Percentiles rank a stretch among this genome's conserved stretches.
phyloP scores from a whole-genome alignment of 1,139 yeast species.

The Yamadazyma spencermartinsiae region DNA sequence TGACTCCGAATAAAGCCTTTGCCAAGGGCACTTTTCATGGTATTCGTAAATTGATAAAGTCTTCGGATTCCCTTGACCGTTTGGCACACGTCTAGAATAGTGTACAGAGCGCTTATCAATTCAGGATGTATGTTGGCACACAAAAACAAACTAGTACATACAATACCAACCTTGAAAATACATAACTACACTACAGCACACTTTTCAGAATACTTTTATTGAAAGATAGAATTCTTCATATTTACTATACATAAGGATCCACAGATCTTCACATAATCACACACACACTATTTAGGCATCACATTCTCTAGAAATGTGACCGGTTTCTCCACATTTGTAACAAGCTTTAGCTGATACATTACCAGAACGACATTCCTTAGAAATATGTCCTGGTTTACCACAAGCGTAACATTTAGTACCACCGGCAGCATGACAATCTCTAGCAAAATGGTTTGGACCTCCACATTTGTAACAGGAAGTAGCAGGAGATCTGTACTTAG shows the following conservation, averaged over 20 bases:
- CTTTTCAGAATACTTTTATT: no score
- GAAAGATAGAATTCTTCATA: no score
- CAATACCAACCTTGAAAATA: no score
- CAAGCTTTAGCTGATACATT: slow-evolving; percentile 46
- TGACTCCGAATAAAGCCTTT: no score
- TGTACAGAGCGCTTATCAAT: no score
- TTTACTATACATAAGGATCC: slow-evolving; percentile 1
- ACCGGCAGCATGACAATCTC: slow-evolving; percentile 76
- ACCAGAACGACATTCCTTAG: slow-evolving; percentile 71
- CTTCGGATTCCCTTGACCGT: no score
- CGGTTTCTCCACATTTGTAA: slow-evolving; percentile 43
- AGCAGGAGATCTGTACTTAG: slow-evolving; percentile 23
- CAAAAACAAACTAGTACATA: no score
- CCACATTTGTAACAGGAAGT: slow-evolving; percentile 90
- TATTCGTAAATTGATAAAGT: no score
- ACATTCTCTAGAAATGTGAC: slow-evolving; percentile 41
- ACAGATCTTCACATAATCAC: not conserved
- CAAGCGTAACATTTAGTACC: slow-evolving; percentile 85
- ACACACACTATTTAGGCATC: slow-evolving; percentile 15
- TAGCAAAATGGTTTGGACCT: slow-evolving; percentile 90
- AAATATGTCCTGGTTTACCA: slow-evolving; percentile 86
- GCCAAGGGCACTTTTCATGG: no score
- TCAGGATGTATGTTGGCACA: no score
- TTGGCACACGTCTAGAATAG: no score
- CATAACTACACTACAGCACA: no score